Conservation (phyloP, 169 alveolate genomes). For the Babesia sp. region DNA sequence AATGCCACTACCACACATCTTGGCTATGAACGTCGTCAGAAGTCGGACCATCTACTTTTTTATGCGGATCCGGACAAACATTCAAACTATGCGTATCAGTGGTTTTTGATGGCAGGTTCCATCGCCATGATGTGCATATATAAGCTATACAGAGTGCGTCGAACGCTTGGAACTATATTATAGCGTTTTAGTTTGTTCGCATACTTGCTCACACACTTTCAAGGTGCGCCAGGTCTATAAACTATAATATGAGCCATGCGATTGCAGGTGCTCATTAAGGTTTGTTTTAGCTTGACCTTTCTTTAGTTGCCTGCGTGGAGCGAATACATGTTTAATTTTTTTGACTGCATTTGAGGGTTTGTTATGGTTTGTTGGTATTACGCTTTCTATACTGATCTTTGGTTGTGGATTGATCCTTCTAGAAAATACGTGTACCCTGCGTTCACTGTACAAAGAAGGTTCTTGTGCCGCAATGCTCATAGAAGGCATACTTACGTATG, state of each 20-base stretch:
- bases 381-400: neutral
- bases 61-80: slow-evolving; percentile 89
- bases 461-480: neutral
- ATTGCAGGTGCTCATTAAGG: neutral
- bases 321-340: neutral
- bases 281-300: neutral
- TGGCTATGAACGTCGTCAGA: slow-evolving; percentile 70
- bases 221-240: neutral
- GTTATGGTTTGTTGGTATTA: neutral
- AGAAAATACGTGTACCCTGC: slow-evolving; percentile 17
- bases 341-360: slow-evolving; percentile 9
- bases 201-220: neutral
- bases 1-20: slow-evolving; percentile 44
- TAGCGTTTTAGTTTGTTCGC: neutral
- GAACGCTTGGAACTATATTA: slow-evolving; percentile 7
- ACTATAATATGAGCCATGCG: neutral
- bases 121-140: slow-evolving; percentile 67
- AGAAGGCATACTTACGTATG: neutral
- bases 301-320: slow-evolving; percentile 17
- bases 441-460: slow-evolving; percentile 13
- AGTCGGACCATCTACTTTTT: slow-evolving; percentile 82
- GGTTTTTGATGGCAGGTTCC: slow-evolving; percentile 80
- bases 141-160: slow-evolving; percentile 51
- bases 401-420: slow-evolving; percentile 20
- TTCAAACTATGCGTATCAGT: slow-evolving; percentile 87